phyloP scores from a whole-genome alignment of 352 stramenopile genomes.

The Pythium brassicae region DNA sequence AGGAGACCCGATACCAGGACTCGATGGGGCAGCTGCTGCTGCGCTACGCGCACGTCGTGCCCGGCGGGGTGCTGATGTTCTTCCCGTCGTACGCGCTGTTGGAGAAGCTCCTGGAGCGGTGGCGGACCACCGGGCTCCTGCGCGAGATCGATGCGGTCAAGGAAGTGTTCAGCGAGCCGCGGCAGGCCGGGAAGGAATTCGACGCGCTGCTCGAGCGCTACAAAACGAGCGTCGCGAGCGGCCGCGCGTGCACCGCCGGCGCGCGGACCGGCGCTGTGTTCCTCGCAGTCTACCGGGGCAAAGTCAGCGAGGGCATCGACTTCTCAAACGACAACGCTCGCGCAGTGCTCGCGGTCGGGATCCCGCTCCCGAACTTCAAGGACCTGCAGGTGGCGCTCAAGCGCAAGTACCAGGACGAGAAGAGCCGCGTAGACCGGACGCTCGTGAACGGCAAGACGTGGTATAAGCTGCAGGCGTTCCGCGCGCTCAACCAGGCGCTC shows the following conservation, averaged over 20 bases:
- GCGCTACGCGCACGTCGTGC: conserved; percentile 62
- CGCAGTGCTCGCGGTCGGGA: conserved; percentile 97
- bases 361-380: conserved; percentile 96
- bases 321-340: conserved; percentile 97
- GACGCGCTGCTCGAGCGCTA: conserved; percentile 77
- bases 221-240: conserved; percentile 39
- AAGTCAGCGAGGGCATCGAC: conserved; percentile 98
- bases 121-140: conserved; percentile 67
- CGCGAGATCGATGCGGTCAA: conserved; percentile 56
- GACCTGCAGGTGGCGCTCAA: conserved; percentile 88
- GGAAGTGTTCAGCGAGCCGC: conserved; percentile 59
- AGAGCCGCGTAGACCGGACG: conserved; percentile 50
- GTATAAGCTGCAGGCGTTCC: conserved; percentile 97
- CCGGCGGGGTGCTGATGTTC: conserved; percentile 83
- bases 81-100: conserved; percentile 83
- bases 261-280: conserved; percentile 89
- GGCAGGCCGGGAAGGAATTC: conserved; percentile 79
- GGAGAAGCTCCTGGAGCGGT: conserved; percentile 59
- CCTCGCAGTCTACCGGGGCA: conserved; percentile 97
- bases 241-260: conserved; percentile 4
- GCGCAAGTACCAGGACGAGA: conserved; percentile 79
- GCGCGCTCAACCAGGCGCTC: conserved; percentile 99
- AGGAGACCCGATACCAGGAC: conserved; percentile 78
- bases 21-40: conserved; percentile 70
- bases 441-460: conserved; percentile 85